Base-by-base conservation (phyloP, 768 basidiomycete species). In the Macrolepiota albuminosa region DNA sequence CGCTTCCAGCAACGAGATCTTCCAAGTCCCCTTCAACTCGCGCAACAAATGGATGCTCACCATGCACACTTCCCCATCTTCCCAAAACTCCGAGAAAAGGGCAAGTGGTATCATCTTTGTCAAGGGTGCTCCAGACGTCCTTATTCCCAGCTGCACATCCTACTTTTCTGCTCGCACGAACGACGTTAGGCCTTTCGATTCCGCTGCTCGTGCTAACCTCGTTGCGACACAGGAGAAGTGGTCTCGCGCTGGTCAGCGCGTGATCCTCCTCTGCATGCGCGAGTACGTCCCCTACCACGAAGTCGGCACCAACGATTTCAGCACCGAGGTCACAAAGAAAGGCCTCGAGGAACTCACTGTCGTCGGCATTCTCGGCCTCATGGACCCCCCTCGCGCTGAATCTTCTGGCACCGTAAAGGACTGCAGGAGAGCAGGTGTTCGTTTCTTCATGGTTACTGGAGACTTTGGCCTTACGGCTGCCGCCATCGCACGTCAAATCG, bases 21-120 rank as follows among this genome's bases (percentile, higher is more conserved):
- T 74, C 51, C 73, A 75, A 59, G 74, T 78, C 26, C 78, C 75
- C 1, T 78, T 78, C 69, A 78, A 79, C 57, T 83, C 80, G 11
- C 77, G 77, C 65, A 81, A 82, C 64, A 86, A 85, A 66, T 85
- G 77, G 76, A 84, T 84, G 79, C 73, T 84, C 52, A 81, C 77
- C 57, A 71, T 81, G 56, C 64, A 75, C 29, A 66, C 61, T 49
- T 64, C 64, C 13, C 7, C 13, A 5, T 51, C 43, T 16, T 53
- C 33, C 8, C 5, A 29, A 6, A 24, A 33, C 31, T 45, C 56
- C 26, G 63, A 62, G n/a, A 58, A 56, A 54, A 63, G 52, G 54
- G 36, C 53, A 2, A 62, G 59, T 37, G 64, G 61, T 0, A 69
- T 77, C 68, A 69, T 85, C 60, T 71, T 80, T 51, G 76, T 78